phyloP scores from a whole-genome alignment of 805 yeast species.

The Lipomyces chichibuensis region DNA sequence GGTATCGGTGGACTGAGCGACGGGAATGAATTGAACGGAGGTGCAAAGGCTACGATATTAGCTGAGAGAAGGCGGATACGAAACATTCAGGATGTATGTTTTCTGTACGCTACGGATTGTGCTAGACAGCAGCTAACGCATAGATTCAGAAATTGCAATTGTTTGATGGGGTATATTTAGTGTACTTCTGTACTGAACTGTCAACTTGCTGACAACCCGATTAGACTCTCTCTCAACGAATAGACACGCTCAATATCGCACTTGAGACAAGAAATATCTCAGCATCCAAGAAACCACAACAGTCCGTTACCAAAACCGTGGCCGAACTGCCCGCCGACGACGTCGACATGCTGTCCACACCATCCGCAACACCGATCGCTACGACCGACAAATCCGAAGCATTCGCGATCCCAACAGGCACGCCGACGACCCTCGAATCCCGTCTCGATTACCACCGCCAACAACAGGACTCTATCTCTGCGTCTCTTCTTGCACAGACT shows the following conservation, averaged over 20 bases:
- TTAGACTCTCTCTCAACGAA: constrained; percentile 10
- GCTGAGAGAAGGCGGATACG: constrained; percentile 32
- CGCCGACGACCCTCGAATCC: constrained; percentile 28
- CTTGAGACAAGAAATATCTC: neutral
- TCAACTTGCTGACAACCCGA: neutral
- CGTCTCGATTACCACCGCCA: constrained; percentile 35
- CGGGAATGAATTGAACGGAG: constrained; percentile 5
- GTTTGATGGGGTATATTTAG: constrained; percentile 18
- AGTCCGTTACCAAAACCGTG: neutral
- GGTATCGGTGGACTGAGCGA: neutral
- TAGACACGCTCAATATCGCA: neutral
- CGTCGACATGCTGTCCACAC: constrained; percentile 12
- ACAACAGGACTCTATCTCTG: constrained; percentile 53
- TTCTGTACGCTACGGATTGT: neutral
- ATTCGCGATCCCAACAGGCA: constrained; percentile 10
- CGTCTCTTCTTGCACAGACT: constrained; percentile 55
- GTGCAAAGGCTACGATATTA: constrained; percentile 13
- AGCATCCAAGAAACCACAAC: neutral
- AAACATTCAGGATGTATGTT: constrained; percentile 29
- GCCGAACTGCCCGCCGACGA: neutral
- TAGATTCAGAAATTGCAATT: constrained; percentile 21
- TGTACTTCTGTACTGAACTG: neutral
- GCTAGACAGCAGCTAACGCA: neutral
- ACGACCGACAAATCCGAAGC: neutral
- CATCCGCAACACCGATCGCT: neutral